A percentile compares a stretch with the other conserved stretches of the same genome.
Evolutionary conservation across 2,329 filamentous ascomycete genomes (phyloP).

Genomic region (Talaromyces sp.): DNA sequence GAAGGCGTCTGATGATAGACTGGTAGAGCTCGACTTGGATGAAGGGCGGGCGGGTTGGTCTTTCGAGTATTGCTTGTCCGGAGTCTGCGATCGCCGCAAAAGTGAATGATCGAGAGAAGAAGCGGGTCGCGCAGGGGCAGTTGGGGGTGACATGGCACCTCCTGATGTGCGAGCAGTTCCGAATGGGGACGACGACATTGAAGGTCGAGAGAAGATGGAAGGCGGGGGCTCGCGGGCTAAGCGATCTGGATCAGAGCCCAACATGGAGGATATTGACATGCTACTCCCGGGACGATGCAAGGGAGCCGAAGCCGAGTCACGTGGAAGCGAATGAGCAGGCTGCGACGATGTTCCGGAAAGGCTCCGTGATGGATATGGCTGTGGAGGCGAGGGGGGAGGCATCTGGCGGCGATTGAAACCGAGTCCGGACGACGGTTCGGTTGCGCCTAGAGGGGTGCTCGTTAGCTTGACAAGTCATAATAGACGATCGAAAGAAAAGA

Average conservation of each 20-base stretch:
- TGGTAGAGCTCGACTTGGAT: conserved; percentile 32
- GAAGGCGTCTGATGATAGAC: conserved; percentile 25
- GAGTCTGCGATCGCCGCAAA: conserved; percentile 65
- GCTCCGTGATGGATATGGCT: conserved; percentile 39
- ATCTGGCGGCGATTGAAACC: conserved; percentile 40
- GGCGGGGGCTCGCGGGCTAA: conserved; percentile 41
- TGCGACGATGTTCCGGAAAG: conserved; percentile 34
- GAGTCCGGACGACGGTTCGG: conserved; percentile 16
- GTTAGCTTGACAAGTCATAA: background rate
- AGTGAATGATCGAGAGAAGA: conserved; percentile 54
- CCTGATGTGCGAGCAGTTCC: conserved; percentile 26
- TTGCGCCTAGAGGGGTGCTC: background rate
- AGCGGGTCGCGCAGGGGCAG: conserved; percentile 35
- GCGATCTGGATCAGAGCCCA: conserved; percentile 51
- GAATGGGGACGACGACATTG: conserved; percentile 28
- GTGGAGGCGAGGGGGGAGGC: conserved; percentile 48
- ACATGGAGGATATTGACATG: conserved; percentile 71
- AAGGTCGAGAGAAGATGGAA: conserved; percentile 45
- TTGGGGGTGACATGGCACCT: conserved; percentile 40
- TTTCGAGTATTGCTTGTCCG: conserved; percentile 60
- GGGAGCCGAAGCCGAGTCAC: conserved; percentile 51
- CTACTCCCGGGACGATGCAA: conserved; percentile 55
- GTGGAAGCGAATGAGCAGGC: conserved; percentile 37
- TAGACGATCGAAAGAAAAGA: background rate
- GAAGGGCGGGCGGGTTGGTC: conserved; percentile 28